Evolutionary conservation across 202 grass and related monocot genomes (phyloP), one percentile per base, ranked within the genome.

Genomic region (Elaeis oleifera): DNA sequence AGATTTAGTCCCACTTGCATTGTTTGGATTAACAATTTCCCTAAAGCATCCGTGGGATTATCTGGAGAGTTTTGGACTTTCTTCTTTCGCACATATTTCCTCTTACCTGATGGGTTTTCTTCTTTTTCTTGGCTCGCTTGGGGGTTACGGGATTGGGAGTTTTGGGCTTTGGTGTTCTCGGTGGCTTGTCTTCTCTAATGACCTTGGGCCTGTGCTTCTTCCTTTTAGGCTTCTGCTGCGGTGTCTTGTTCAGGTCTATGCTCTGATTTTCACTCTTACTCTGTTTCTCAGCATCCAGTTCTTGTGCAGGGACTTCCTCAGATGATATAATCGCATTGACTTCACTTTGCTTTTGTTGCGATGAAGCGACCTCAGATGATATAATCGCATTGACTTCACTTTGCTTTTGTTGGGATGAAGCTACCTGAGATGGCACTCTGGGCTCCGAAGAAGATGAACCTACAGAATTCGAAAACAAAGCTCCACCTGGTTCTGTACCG

Each of bases 201-300:
- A 95, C 90, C 72, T 95, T 95, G 17, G 90, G 90, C 58, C 86
- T 86, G 31, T 80, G 81, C 21, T 84, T 95, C 62, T 76, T 87
- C 58, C 78, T 84, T 71, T 81, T 89, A 23, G 68, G 61, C 49
- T 86, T 90, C 29, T 89, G 77, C 65, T 66, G 74, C 25, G 72
- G 68, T 50, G 79, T 87, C 56, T 65, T 81, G 58, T 81, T 95
- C 49, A 61, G 44, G 50, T 84, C 85, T 58, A 74, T 79, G 51
- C 53, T 60, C 71, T 84, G 51, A 14, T 63, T 63, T 63, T 73
- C 59, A 24, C 19, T 18, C 3, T 17, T 44, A 18, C 8, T 67
- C 67, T 53, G 26, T 28, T 75, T 25, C n/a, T 18, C 32, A 50
- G 36, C 23, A 65, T 44, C 32, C 63, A 58, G 61, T 31, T 22